Evolutionary conservation across 768 basidiomycete genomes (phyloP), one percentile per base, ranked within the genome.

Genomic region (Tephrocybe sp.): DNA sequence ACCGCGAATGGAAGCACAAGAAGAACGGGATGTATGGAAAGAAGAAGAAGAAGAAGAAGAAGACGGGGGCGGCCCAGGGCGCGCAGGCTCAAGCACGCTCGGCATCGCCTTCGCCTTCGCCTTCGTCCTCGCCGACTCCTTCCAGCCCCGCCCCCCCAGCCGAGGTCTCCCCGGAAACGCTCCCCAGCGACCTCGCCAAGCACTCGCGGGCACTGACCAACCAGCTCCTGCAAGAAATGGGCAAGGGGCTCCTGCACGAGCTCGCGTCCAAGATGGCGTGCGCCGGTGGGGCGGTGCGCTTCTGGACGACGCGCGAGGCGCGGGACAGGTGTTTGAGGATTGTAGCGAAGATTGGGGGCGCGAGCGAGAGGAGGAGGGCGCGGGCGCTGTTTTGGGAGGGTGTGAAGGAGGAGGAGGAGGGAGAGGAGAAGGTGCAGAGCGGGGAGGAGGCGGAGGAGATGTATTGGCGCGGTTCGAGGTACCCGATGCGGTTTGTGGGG

Each of bases 291-390:
- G 38, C 51, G 1, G 71, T 88, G 6, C 74, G 79, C 40, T 92
- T 93, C 54, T 96, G 90, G 88, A 85, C 88, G 4, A 94, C 91
- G 0, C 63, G 67, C 0, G 92, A 93, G 63, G 91, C 90, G 0
- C 79, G 80, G 37, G 77, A 81, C 43, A 79, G 91, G 4, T 87
- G 85, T 59, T 68, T 86, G 17, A 75, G 81, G n/a, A 93, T 95
- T 50, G 83, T 92, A 3, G 73, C 76, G 30, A 90, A 89, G 63
- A 90, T 96, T 32, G 92, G 90, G 1, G 90, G 91, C 0, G 69
- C 74, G 4, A 69, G 69, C 53, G 92, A 94, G 68, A 81, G 76
- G 55, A 72, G 73, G 11, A 75, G 92, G 28, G 84, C 83, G 0
- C 70, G 73, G 28, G 86, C 83, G 0, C 65, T 94, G 20, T 85